Conservation (phyloP, 1,284 basidiomycete genomes). For the Puccinia polysora region DNA sequence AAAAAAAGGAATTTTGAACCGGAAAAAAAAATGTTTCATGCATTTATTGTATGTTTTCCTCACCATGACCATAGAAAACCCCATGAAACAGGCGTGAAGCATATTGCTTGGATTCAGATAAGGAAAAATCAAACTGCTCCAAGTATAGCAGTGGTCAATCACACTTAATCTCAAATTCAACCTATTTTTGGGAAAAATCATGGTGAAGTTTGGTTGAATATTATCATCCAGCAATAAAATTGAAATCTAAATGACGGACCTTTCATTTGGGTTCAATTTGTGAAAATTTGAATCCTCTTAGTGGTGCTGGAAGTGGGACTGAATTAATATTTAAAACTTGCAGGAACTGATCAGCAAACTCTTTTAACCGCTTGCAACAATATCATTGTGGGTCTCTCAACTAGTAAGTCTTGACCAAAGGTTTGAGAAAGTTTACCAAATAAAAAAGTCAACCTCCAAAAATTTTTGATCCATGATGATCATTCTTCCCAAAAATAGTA, state of each 20-base stretch:
- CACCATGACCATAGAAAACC: too few species aligned
- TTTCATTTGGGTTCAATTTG: not conserved
- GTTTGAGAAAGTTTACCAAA: not conserved
- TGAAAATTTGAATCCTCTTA: constrained; percentile 22
- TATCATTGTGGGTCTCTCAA: not conserved
- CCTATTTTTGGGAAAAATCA: too few species aligned
- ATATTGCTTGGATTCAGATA: too few species aligned
- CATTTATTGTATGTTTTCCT: too few species aligned
- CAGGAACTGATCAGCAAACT: constrained; percentile 2
- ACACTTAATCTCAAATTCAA: too few species aligned
- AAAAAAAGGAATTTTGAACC: too few species aligned
- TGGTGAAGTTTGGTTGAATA: constrained; percentile 20
- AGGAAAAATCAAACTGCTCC: too few species aligned
- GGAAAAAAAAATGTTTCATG: too few species aligned
- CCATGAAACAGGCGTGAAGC: too few species aligned
- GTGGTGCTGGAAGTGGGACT: constrained; percentile 8
- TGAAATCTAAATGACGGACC: constrained; percentile 20
- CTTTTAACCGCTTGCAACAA: not conserved
- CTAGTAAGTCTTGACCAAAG: not conserved
- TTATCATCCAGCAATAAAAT: constrained; percentile 38
- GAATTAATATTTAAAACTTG: not conserved
- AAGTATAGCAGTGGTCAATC: too few species aligned
- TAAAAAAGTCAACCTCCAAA: constrained; percentile 11
- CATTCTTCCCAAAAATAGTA: not conserved
- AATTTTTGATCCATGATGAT: not conserved